Percentiles rank a stretch among this genome's conserved stretches.
Conservation (phyloP, 352 stramenopile genomes). For the Phytophthora quininea region DNA sequence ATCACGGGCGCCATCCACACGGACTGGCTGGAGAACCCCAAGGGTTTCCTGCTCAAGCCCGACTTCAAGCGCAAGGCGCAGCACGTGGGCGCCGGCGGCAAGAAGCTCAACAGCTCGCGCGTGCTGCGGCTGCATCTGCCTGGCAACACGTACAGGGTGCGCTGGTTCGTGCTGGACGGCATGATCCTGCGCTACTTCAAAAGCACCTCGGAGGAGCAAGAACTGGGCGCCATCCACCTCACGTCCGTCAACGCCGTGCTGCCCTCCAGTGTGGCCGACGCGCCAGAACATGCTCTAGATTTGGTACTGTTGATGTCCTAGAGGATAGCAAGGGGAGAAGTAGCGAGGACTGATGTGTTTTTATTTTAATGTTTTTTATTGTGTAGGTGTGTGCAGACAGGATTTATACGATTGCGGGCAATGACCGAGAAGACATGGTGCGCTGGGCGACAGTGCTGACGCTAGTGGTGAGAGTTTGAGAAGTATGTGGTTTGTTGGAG, state of each 20-base stretch:
- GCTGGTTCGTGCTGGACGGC: constrained; percentile 89
- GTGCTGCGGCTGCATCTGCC: constrained; percentile 80
- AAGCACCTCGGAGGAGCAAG: constrained; percentile 85
- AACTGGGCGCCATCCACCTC: constrained; percentile 88
- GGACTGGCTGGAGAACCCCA: constrained; percentile 91
- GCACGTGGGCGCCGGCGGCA: constrained; percentile 83
- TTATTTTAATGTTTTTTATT: neutral
- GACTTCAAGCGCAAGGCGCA: constrained; percentile 90
- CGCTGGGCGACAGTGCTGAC: constrained; percentile 89
- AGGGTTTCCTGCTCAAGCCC: constrained; percentile 87
- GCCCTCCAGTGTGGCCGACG: constrained; percentile 88
- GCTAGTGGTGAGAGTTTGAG: constrained; percentile 58
- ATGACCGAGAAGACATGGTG: constrained; percentile 89
- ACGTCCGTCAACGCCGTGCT: constrained; percentile 88
- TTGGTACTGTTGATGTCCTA: constrained; percentile 39
- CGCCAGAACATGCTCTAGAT: constrained; percentile 84
- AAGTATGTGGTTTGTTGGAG: too few relatives aligned
- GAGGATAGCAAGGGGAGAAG: neutral
- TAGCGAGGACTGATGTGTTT: neutral
- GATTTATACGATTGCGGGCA: constrained; percentile 89
- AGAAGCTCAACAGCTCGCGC: constrained; percentile 86
- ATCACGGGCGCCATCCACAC: constrained; percentile 89
- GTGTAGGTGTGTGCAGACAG: constrained; percentile 80
- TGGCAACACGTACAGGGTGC: constrained; percentile 78
- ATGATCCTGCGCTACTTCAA: constrained; percentile 92